A percentile compares a stretch with the other conserved stretches of the same genome.
Conservation (phyloP, 2,329 filamentous ascomycete species). For the Trichoderma koningii region DNA sequence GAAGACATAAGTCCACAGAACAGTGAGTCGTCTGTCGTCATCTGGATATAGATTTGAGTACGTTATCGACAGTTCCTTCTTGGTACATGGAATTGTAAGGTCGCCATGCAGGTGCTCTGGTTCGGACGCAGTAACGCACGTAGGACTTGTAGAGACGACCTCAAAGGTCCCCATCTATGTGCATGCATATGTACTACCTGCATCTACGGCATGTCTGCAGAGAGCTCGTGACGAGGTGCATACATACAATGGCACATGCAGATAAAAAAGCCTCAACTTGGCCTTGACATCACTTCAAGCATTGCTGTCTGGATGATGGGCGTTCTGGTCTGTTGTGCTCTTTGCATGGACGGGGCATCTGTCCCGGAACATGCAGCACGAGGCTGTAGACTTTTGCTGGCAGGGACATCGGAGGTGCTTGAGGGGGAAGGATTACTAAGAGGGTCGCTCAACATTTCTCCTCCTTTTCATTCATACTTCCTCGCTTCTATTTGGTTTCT, state of each 20-base stretch:
- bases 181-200: background rate
- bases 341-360: background rate
- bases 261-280: too few species aligned
- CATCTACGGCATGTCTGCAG: background rate
- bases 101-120: too few species aligned
- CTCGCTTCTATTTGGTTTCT: background rate
- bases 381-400: background rate
- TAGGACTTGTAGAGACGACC: too few species aligned
- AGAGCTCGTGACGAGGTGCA: background rate
- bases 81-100: too few species aligned
- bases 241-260: too few species aligned
- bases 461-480: background rate
- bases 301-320: too few species aligned
- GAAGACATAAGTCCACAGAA: too few species aligned
- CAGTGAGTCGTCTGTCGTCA: too few species aligned
- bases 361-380: background rate
- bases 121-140: too few species aligned
- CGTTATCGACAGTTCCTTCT: too few species aligned
- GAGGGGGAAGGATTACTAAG: background rate
- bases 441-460: background rate
- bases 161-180: background rate
- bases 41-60: too few species aligned
- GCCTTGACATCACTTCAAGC: too few species aligned
- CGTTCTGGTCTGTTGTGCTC: background rate
- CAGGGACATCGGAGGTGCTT: background rate